These are phyloP conservation scores for Orobanche coerulescens DNA, from an alignment of 257 asterid genomes.

Conservation along the genomic window DNA sequence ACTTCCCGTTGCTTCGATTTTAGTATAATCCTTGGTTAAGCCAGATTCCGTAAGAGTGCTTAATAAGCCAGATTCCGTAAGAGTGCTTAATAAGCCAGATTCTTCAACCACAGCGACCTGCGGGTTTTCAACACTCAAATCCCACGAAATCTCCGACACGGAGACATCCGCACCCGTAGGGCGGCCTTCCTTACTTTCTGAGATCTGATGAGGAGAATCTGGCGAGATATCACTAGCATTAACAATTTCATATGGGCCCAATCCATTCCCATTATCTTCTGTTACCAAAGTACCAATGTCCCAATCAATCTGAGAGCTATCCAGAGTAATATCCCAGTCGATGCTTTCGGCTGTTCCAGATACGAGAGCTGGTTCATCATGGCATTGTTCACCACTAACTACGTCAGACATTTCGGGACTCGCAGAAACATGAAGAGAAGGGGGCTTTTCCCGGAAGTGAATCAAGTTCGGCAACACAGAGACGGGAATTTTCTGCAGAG, in stretches of 20 bases:
- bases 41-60: conserved; percentile 30
- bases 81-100: conserved; percentile 29
- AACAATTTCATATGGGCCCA: conserved; percentile 90
- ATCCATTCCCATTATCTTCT: conserved; percentile 74
- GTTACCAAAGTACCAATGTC: conserved; percentile 70
- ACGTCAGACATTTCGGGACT: conserved; percentile 45
- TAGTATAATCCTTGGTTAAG: conserved; percentile 21
- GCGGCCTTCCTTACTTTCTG: conserved; percentile 28
- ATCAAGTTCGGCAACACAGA: conserved; percentile 49
- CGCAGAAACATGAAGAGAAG: conserved; percentile 49
- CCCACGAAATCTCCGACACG: conserved; percentile 67
- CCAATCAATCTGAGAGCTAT: conserved; percentile 87
- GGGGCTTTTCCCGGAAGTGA: conserved; percentile 55
- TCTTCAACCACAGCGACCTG: conserved; percentile 37
- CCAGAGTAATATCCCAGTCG: conserved; percentile 86
- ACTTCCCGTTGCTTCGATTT: conserved; percentile 31
- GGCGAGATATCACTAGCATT: conserved; percentile 67
- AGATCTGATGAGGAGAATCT: conserved; percentile 37
- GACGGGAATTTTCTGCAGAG: conserved; percentile 50
- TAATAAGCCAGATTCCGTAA: conserved; percentile 27
- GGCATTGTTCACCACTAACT: conserved; percentile 31
- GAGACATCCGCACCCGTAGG: conserved; percentile 36
- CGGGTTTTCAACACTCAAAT: conserved; percentile 58
- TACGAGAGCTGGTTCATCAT: conserved; percentile 26
- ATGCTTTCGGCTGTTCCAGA: conserved; percentile 44